Evolutionary conservation across 331 rosid species (phyloP), one percentile per base, ranked within the genome.

Genomic region (Malus hybrid): DNA sequence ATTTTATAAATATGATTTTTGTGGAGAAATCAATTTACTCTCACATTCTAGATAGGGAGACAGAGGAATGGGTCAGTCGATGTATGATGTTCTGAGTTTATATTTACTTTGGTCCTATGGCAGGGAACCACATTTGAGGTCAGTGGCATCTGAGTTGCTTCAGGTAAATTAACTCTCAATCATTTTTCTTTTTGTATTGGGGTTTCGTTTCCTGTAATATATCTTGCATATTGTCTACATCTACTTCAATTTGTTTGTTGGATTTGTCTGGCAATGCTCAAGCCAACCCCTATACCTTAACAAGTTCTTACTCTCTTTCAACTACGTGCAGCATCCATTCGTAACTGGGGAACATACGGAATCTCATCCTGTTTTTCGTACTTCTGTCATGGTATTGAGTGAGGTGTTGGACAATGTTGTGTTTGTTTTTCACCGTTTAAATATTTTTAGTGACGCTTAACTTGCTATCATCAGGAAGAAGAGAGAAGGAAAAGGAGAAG

Each of bases 121-220:
- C 81, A 96, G 99, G 98, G 98, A 92, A 82, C 99, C 99, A 26
- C 69, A 77, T 84, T 79, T 86, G 84, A 88, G 99, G 87, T 83
- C 83, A 19, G 78, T 89, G 62, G 97, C 99, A 84, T 83, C 97
- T 57, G 98, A 90, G 79, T 86, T 96, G 72, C 89, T 96, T 68
- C 95, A 92, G 99, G 99, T 95, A 77, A 79, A 78, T 77, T 73
- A 84, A 30, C 68, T 20, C 44, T 71, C 12, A 72, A 46, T 63
- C 28, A 10, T 57, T 58, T 80, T 77, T 80, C 71, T 22, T 78
- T 76, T 30, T 29, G 44, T 50, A 66, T 64, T 75, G 14, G 15
- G 11, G 62, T 6, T 60, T 39, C 63, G 79, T 75, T 76, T 63
- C 39, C 64, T 63, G 52, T 74, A 44, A 57, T 70, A 60, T 24